Percentiles rank a stretch among this genome's conserved stretches.
phyloP scores from a whole-genome alignment of 1,139 yeast genomes.

The Geotrichum candidum region DNA sequence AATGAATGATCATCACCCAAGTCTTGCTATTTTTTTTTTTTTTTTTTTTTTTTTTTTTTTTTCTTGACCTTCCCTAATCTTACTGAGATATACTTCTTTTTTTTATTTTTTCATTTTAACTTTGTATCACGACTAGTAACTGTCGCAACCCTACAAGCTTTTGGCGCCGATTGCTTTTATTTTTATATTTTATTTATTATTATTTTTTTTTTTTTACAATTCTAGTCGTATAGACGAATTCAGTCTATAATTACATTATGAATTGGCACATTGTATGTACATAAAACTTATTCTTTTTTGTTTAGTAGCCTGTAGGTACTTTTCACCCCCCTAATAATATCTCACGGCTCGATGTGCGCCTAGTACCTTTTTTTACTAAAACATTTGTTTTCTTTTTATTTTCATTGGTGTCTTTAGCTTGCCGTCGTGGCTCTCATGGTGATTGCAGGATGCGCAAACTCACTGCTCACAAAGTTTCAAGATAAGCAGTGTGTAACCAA shows the following conservation, averaged over 20 bases:
- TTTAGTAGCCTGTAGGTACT: not conserved
- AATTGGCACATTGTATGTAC: not conserved
- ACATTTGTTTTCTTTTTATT: not conserved
- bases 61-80: too few relatives aligned
- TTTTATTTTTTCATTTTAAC: too few relatives aligned
- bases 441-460: slow-evolving; percentile 64
- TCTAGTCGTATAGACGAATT: not conserved
- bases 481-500: slow-evolving; percentile 66
- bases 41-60: too few relatives aligned
- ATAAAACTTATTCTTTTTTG: not conserved
- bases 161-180: too few relatives aligned
- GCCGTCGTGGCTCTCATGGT: slow-evolving; percentile 37
- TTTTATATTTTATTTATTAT: too few relatives aligned
- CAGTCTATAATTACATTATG: not conserved
- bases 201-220: not conserved
- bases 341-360: not conserved
- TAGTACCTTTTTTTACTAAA: not conserved
- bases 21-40: not conserved
- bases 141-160: too few relatives aligned
- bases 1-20: not conserved
- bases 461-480: slow-evolving; percentile 68
- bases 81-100: too few relatives aligned
- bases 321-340: not conserved
- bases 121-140: too few relatives aligned
- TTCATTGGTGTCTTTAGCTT: slow-evolving; percentile 15